These are phyloP conservation scores for Albugo candida DNA, from an alignment of 352 stramenopile genomes.

Conservation along the genomic window DNA sequence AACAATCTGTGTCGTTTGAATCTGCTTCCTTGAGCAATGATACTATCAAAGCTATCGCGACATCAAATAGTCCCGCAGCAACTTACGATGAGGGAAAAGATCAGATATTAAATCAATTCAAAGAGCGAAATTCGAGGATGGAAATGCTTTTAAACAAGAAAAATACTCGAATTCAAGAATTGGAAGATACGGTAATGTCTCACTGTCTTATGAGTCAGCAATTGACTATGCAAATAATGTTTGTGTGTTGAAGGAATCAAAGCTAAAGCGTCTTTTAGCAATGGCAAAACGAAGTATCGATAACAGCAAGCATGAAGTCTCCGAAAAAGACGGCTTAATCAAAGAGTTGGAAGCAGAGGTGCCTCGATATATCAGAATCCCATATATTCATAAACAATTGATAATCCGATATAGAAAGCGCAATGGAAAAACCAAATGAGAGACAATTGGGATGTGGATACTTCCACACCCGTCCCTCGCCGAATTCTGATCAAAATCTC, in stretches of 20 bases:
- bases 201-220: not conserved
- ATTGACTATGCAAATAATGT: not conserved
- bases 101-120: slow-evolving; percentile 12
- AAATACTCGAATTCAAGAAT: slow-evolving; percentile 46
- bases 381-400: no score
- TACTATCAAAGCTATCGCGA: no score
- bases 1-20: no score
- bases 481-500: slow-evolving; percentile 50
- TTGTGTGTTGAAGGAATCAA: slow-evolving; percentile 24
- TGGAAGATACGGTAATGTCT: slow-evolving; percentile 41
- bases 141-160: slow-evolving; percentile 49
- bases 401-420: no score
- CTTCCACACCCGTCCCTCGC: slow-evolving; percentile 10
- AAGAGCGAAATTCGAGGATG: slow-evolving; percentile 35
- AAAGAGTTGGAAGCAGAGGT: slow-evolving; percentile 28
- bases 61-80: no score
- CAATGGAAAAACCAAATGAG: no score
- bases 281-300: slow-evolving; percentile 81
- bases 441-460: no score
- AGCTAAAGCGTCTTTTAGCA: slow-evolving; percentile 61
- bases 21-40: no score
- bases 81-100: not conserved
- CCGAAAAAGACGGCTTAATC: slow-evolving; percentile 37
- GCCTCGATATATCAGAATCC: not conserved
- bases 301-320: slow-evolving; percentile 69